phyloP scores from a whole-genome alignment of 257 asterid genomes.

The Hygrophila difformis region DNA sequence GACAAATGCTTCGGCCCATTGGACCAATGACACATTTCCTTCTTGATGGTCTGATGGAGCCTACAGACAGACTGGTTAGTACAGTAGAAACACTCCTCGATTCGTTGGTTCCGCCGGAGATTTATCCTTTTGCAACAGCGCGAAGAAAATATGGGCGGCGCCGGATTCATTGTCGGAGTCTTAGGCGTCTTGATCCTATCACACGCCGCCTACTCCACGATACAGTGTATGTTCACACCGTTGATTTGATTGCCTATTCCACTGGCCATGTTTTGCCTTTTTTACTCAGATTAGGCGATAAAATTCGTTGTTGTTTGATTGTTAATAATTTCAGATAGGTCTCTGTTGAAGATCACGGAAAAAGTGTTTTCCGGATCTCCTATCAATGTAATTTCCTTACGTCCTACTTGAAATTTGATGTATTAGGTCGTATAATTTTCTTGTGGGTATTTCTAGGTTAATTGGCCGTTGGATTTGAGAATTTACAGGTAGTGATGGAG shows the following conservation, averaged over 20 bases:
- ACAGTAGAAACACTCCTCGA: too few species aligned
- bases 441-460: slow-evolving; percentile 1
- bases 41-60: too few species aligned
- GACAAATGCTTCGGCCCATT: too few species aligned
- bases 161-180: slow-evolving; percentile 67
- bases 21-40: too few species aligned
- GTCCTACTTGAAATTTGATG: not conserved
- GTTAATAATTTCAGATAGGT: slow-evolving; percentile 58
- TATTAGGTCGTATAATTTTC: not conserved
- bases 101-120: too few species aligned
- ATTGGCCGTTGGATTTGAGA: not conserved
- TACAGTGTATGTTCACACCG: slow-evolving; percentile 49
- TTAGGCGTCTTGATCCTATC: slow-evolving; percentile 70
- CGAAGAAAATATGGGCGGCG: slow-evolving; percentile 48
- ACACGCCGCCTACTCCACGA: slow-evolving; percentile 70
- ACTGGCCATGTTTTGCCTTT: not conserved
- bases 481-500: slow-evolving; percentile 77
- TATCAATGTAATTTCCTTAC: slow-evolving; percentile 40
- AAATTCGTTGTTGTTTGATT: not conserved
- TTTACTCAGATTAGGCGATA: not conserved
- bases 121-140: too few species aligned
- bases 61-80: too few species aligned
- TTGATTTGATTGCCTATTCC: slow-evolving; percentile 3
- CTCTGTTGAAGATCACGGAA: slow-evolving; percentile 85
- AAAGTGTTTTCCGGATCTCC: slow-evolving; percentile 85